phyloP scores from a whole-genome alignment of 441 rosid genomes.

The Gossypium laxum region DNA sequence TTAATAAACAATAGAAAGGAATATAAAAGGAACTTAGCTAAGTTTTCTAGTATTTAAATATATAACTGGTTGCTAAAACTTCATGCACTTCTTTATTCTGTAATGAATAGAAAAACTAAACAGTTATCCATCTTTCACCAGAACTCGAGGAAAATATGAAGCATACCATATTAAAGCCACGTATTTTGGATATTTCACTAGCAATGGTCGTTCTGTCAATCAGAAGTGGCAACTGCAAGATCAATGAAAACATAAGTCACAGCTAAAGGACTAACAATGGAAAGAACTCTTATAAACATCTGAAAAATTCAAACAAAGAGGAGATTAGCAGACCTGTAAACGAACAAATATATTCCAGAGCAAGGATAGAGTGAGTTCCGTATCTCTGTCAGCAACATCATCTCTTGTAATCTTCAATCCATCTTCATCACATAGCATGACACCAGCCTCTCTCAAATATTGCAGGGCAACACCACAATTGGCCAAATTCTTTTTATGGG shows the following conservation, averaged over 20 bases:
- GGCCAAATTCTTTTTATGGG: constrained; percentile 50
- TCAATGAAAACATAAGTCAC: constrained; percentile 7
- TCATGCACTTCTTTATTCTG: not conserved
- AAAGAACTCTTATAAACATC: not conserved
- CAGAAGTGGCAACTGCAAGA: constrained; percentile 69
- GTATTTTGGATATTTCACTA: constrained; percentile 50
- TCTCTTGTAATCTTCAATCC: constrained; percentile 48
- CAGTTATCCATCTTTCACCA: not conserved
- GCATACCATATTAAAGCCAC: constrained; percentile 41
- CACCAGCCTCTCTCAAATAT: constrained; percentile 53
- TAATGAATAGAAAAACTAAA: not conserved
- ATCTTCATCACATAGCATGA: constrained; percentile 58
- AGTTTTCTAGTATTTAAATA: not conserved
- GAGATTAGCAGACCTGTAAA: constrained; percentile 48
- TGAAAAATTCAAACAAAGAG: not conserved
- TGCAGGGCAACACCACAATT: constrained; percentile 65
- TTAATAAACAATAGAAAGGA: not conserved
- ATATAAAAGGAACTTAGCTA: constrained; percentile 10
- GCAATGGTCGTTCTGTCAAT: constrained; percentile 36
- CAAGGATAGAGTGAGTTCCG: constrained; percentile 65
- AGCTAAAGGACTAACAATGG: constrained; percentile 1
- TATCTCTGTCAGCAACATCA: constrained; percentile 69
- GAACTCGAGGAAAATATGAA: constrained; percentile 6
- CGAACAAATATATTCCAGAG: constrained; percentile 85
- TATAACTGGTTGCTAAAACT: not conserved